Evolutionary conservation across 306 rosid genomes (phyloP).

Genomic region (Trichosanthes cucumerina): DNA sequence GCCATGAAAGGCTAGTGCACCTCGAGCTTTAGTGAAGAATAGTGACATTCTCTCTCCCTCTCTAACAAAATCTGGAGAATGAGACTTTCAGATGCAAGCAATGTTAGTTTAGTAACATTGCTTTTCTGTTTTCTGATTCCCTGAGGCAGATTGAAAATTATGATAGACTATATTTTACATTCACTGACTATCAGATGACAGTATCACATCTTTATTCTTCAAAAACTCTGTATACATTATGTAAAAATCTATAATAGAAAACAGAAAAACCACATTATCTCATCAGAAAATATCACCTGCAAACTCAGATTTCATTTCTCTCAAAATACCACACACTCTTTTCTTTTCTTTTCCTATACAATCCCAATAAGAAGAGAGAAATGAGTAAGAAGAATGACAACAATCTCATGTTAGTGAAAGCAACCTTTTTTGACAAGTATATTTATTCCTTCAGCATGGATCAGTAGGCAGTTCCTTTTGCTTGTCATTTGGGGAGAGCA

Average conservation of each 20-base stretch:
- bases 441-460: conserved; percentile 34
- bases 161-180: not conserved
- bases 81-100: not conserved
- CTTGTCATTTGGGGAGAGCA: conserved; percentile 22
- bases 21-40: not conserved
- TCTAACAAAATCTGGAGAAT: not conserved
- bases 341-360: not conserved
- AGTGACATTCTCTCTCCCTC: not conserved
- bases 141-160: not conserved
- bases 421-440: not conserved
- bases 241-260: not conserved
- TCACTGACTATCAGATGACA: not conserved
- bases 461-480: conserved; percentile 26
- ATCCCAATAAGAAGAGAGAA: not conserved
- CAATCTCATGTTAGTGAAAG: conserved; percentile 10
- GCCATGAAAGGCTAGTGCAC: too few relatives aligned
- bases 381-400: not conserved
- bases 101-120: not conserved
- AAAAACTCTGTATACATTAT: not conserved
- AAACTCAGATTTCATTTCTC: not conserved
- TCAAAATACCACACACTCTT: not conserved
- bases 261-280: not conserved
- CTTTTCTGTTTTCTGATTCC: not conserved
- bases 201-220: not conserved
- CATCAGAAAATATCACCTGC: not conserved